Conservation (phyloP, 176 grass and related monocot genomes). For the Bonia amplexicaulis region DNA sequence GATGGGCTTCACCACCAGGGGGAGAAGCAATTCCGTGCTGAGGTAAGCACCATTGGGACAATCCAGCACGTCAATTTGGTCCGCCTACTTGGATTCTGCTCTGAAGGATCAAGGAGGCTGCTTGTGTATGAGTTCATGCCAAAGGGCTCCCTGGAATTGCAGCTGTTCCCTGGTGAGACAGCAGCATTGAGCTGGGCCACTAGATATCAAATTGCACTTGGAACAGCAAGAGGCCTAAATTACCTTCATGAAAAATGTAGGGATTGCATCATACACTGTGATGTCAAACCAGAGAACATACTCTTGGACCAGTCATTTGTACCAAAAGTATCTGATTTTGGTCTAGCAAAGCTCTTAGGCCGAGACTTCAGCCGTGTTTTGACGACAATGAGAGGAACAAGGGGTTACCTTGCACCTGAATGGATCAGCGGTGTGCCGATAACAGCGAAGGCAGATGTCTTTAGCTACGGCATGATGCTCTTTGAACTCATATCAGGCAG, state of each 20-base stretch:
- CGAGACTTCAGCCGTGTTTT: conserved; percentile 82
- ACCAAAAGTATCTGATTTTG: conserved; percentile 81
- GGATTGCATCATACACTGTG: conserved; percentile 87
- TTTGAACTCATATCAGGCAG: conserved; percentile 77
- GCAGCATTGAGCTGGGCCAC: conserved; percentile 40
- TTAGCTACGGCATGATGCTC: conserved; percentile 88
- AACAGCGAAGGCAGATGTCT: conserved; percentile 80
- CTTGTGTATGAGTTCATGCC: conserved; percentile 86
- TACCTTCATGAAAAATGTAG: conserved; percentile 81
- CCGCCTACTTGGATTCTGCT: conserved; percentile 71
- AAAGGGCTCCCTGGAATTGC: conserved; percentile 66
- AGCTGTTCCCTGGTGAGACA: conserved; percentile 51
- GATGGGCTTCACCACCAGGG: conserved; percentile 76
- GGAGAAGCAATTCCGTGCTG: conserved; percentile 90
- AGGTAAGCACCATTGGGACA: conserved; percentile 85
- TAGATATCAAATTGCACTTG: conserved; percentile 74
- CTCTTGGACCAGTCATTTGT: conserved; percentile 68
- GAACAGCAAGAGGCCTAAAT: conserved; percentile 66
- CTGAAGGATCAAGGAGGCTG: conserved; percentile 52
- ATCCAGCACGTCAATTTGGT: conserved; percentile 85
- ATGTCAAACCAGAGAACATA: conserved; percentile 90
- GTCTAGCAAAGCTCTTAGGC: conserved; percentile 73
- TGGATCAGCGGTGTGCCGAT: conserved; percentile 75
- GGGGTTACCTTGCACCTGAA: conserved; percentile 83
- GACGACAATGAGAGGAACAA: conserved; percentile 83